Conservation (phyloP, 306 rosid species). For the Pueraria montana region DNA sequence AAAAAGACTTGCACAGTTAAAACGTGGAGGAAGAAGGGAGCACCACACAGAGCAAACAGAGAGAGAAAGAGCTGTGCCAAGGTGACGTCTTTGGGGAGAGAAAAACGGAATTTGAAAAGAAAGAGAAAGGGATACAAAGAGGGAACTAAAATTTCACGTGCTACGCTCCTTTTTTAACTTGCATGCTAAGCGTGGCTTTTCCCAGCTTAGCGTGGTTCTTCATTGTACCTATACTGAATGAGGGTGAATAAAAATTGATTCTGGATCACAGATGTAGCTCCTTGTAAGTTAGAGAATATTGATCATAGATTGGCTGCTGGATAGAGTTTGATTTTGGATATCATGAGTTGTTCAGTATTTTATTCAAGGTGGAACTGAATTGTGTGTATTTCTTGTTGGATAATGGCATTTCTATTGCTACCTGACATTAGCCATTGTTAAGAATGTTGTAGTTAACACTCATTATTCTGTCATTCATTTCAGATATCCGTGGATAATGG, state of each 20-base stretch:
- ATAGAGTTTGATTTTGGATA: conserved; percentile 50
- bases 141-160: too few relatives aligned
- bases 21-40: too few relatives aligned
- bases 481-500: conserved; percentile 39
- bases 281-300: conserved; percentile 49
- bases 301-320: conserved; percentile 48
- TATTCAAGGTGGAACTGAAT: conserved; percentile 48
- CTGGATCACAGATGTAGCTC: conserved; percentile 34
- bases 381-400: conserved; percentile 60
- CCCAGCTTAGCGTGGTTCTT: too few relatives aligned
- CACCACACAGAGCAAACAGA: too few relatives aligned
- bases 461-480: conserved; percentile 60
- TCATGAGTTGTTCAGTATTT: conserved; percentile 52
- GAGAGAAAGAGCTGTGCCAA: too few relatives aligned
- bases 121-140: too few relatives aligned
- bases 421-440: conserved; percentile 34
- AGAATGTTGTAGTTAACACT: conserved; percentile 49
- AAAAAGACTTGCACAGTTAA: too few relatives aligned
- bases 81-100: too few relatives aligned
- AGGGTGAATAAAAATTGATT: conserved; percentile 74
- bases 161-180: too few relatives aligned
- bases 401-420: conserved; percentile 50
- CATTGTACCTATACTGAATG: conserved; percentile 90
- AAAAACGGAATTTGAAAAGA: too few relatives aligned
- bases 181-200: too few relatives aligned